A percentile compares a stretch with the other conserved stretches of the same genome.
Evolutionary conservation across 1,139 yeast genomes (phyloP).

Genomic region (Hyphopichia fennica): DNA sequence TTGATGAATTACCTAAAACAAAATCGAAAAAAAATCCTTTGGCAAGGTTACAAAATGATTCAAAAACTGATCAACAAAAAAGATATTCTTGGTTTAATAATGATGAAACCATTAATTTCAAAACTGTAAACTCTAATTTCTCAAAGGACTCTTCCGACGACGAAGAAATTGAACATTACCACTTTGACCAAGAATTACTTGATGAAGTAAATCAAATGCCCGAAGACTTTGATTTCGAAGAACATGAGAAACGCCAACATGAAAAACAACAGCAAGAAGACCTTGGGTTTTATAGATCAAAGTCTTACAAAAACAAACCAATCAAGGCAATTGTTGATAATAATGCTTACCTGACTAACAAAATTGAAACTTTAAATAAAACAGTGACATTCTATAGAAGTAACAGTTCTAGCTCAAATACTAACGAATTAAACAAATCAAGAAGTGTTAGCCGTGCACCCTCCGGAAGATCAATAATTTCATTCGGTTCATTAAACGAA

Average conservation of each 20-base stretch:
- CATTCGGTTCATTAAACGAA: slow-evolving; percentile 25
- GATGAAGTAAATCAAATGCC: slow-evolving; percentile 61
- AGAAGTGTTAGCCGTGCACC: slow-evolving; percentile 28
- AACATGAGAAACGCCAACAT: slow-evolving; percentile 13
- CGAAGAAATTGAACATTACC: slow-evolving; percentile 8
- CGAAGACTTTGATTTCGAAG: slow-evolving; percentile 58
- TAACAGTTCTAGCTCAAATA: slow-evolving; percentile 9
- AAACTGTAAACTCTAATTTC: slow-evolving; percentile 1
- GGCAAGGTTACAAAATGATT: not conserved
- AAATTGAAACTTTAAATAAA: slow-evolving; percentile 49
- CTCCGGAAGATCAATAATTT: slow-evolving; percentile 26
- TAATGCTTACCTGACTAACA: slow-evolving; percentile 31
- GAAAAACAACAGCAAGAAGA: slow-evolving; percentile 5
- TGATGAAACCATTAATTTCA: slow-evolving; percentile 26
- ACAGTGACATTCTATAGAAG: slow-evolving; percentile 55
- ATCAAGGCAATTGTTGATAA: slow-evolving; percentile 25
- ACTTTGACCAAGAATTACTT: slow-evolving; percentile 37
- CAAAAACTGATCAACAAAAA: slow-evolving; percentile 2
- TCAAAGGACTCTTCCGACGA: not conserved
- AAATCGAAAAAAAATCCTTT: slow-evolving; percentile 1
- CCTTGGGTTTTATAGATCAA: slow-evolving; percentile 25
- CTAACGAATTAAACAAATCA: slow-evolving; percentile 12
- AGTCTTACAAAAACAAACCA: slow-evolving; percentile 42
- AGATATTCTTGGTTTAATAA: slow-evolving; percentile 41
- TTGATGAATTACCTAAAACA: not conserved